Evolutionary conservation across 352 stramenopile species (phyloP).

Genomic region (Pythium diclinum): DNA sequence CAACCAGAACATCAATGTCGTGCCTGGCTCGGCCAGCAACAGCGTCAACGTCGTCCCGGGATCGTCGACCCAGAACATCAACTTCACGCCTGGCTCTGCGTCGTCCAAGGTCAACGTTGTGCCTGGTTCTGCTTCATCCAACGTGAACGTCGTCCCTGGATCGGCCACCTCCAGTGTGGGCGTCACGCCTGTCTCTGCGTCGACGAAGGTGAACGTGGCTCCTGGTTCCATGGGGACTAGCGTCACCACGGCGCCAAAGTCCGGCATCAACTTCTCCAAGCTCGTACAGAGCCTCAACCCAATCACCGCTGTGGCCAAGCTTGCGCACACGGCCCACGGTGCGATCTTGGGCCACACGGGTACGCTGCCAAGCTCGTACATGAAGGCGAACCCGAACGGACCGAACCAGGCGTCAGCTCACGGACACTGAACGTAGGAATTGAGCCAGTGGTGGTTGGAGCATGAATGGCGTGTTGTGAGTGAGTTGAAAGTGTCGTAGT

Average conservation of each 20-base stretch:
- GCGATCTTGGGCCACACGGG: constrained; percentile 14
- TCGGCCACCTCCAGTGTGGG: not conserved
- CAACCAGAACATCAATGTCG: constrained; percentile 2
- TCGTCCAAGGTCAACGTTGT: not conserved
- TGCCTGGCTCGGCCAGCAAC: not conserved
- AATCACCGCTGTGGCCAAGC: constrained; percentile 9
- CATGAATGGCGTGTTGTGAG: too few species aligned
- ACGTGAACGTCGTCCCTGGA: not conserved
- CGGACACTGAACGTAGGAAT: not conserved
- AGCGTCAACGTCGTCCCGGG: constrained; percentile 8
- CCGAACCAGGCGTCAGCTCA: not conserved
- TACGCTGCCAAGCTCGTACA: constrained; percentile 18
- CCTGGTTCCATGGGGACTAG: too few species aligned
- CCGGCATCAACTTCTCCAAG: too few species aligned
- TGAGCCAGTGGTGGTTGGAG: too few species aligned
- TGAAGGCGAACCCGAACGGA: not conserved
- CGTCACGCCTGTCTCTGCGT: too few species aligned
- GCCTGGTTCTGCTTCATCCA: not conserved
- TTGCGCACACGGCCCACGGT: constrained; percentile 14
- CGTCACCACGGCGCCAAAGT: too few species aligned
- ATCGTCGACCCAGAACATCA: not conserved
- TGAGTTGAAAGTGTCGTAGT: too few species aligned
- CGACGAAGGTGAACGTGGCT: too few species aligned
- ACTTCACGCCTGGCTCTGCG: not conserved
- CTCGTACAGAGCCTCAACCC: not conserved